Evolutionary conservation across 164 flowering plant genomes (phyloP).

Genomic region (grape (Vitis vinifera)): DNA sequence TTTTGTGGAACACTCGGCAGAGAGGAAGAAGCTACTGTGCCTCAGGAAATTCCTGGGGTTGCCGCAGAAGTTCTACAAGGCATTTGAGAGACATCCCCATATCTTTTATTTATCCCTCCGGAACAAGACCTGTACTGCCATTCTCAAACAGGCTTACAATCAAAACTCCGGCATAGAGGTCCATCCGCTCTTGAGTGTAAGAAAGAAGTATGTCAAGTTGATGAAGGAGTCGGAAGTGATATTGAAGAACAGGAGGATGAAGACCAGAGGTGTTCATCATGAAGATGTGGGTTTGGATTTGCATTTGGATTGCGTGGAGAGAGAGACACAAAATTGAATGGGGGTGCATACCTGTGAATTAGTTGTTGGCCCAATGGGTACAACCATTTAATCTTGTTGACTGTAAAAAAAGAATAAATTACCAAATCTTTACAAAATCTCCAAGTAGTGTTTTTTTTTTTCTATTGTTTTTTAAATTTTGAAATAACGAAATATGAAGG

Average conservation of each 20-base stretch:
- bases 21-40: constrained; percentile 69
- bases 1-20: constrained; percentile 74
- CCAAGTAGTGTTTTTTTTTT: too few relatives aligned
- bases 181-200: constrained; percentile 69
- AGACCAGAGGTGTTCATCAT: constrained; percentile 11
- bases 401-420: too few relatives aligned
- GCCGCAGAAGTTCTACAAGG: constrained; percentile 83
- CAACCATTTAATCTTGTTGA: too few relatives aligned
- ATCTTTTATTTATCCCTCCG: constrained; percentile 76
- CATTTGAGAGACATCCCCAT: constrained; percentile 76
- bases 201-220: constrained; percentile 60
- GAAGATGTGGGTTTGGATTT: constrained; percentile 18
- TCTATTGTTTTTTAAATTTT: too few relatives aligned
- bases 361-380: too few relatives aligned
- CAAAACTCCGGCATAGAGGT: constrained; percentile 41
- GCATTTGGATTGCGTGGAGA: constrained; percentile 17
- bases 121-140: constrained; percentile 76
- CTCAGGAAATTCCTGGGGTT: constrained; percentile 64
- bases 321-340: background rate
- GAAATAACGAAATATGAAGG: too few relatives aligned
- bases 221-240: constrained; percentile 53
- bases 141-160: constrained; percentile 74
- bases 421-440: too few relatives aligned
- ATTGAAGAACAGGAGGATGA: constrained; percentile 40
- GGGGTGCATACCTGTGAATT: too few relatives aligned